Evolutionary conservation across 371 early-diverging fungal genomes (phyloP).

Genomic region (Coemansia sp.): DNA sequence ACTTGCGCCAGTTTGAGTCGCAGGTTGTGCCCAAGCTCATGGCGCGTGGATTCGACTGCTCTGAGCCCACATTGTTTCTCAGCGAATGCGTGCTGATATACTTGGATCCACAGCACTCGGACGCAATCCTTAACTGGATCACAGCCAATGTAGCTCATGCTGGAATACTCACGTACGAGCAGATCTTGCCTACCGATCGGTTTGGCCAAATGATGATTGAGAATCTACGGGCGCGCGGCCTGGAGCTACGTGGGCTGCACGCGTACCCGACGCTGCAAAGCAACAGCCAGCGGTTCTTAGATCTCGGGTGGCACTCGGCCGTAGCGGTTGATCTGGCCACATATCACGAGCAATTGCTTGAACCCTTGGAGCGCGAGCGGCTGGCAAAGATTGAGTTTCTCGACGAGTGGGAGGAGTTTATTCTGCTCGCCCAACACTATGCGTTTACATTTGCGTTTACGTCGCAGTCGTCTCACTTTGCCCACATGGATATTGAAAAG

Average conservation of each 20-base stretch:
- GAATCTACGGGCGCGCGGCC: constrained; percentile 64
- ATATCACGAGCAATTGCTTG: constrained; percentile 59
- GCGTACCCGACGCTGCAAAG: constrained; percentile 71
- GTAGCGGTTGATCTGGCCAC: constrained; percentile 71
- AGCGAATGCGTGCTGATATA: constrained; percentile 95
- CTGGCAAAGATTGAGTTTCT: constrained; percentile 46
- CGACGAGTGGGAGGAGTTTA: constrained; percentile 81
- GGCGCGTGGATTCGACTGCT: constrained; percentile 67
- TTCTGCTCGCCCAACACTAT: constrained; percentile 80
- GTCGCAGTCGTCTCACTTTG: constrained; percentile 3
- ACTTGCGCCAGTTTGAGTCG: constrained; percentile 68
- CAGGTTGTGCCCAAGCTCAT: constrained; percentile 61
- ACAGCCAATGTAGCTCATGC: constrained; percentile 53
- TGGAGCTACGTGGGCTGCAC: constrained; percentile 48
- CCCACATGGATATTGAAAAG: neutral
- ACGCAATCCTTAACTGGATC: constrained; percentile 71
- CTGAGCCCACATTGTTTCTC: constrained; percentile 80
- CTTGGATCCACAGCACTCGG: constrained; percentile 65
- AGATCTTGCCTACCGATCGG: constrained; percentile 83
- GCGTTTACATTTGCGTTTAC: constrained; percentile 80
- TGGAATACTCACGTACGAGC: constrained; percentile 82
- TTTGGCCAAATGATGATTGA: constrained; percentile 92
- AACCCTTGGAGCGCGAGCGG: constrained; percentile 48
- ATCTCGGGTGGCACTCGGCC: constrained; percentile 60
- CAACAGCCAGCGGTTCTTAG: constrained; percentile 63